Evolutionary conservation across 2,329 filamentous ascomycete species (phyloP), one percentile per base, ranked within the genome.

Genomic region (Microsporum ferrugineum): DNA sequence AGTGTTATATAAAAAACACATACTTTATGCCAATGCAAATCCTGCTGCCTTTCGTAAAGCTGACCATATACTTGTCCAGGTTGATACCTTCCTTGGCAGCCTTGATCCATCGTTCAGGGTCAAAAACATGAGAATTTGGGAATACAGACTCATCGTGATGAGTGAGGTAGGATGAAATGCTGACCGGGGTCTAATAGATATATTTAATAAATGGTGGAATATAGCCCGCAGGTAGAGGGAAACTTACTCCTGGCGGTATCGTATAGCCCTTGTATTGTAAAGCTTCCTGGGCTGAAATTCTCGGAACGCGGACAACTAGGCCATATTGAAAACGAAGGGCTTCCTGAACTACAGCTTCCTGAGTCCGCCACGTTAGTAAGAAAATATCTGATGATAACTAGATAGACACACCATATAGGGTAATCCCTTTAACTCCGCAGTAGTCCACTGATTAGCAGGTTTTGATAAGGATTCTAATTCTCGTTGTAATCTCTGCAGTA

Each of bases 31-130:
- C 75, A 8, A 77, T 64, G 65, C 75, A 78, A 60, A 66, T 70
- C 49, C 78, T 68, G 0, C 75, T 70, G 0, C 78, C 79, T 36
- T 73, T 68, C 0, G 72, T 75, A 64, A 81, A 81, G 0, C 77
- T 69, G 31, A 78, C 73, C 10, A 78, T 62, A n/a, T 68, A 75
- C 3, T 65, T 67, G 49, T 68, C 69, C 39, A 73, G 71, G 12
- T 45, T 59, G 38, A 59, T 31, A 36, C 5, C 17, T 49, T 64
- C 63, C 0, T 62, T 66, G 17, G 66, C 60, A 5, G 63, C 64
- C 0, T 66, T 68, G 2, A 75, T 59, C 76, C 76, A 79, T 27
- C 76, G 68, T 60, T 78, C 73, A 2, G 77, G 77, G 3, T 69
- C 62, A 60, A 76, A 79, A 4, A 64, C 61, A 4, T 69, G 57